Evolutionary conservation across 2,329 filamentous ascomycete species (phyloP), one percentile per base, ranked within the genome.

Genomic region (Aspergillus tubingensis): DNA sequence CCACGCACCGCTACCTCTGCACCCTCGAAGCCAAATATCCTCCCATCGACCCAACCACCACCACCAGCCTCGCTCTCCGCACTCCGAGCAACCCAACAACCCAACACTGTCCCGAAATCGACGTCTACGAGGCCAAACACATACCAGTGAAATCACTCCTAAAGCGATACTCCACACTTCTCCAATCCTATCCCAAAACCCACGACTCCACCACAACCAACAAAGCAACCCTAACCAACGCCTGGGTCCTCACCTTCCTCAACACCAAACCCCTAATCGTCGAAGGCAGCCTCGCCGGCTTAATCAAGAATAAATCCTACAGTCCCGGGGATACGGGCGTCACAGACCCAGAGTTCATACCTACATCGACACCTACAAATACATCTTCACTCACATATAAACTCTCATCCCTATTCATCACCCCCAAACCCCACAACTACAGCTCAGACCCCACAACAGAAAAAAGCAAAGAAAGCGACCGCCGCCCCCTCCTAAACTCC

Each of bases 21-120:
- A 41, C 61, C 8, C 67, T 74, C 0, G 70, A 74, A 61, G 44
- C 59, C 4, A 64, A 65, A 65, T 74, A 74, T 47, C 70, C 71
- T 30, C 54, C 60, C 13, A 58, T 67, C 5, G 61, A 67, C 5
- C 43, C 58, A 6, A 49, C 55, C 25, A 39, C 59, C 32, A 63
- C 62, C 21, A 67, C 61, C 13, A 74, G 70, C 54, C 27, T 27
- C 15, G 61, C 62, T 1, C 54, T 73, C 1, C 56, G 56, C 39
- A 65, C 62, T 3, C 66, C 71, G 1, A 7, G 5, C 2, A 54
- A 53, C 7, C 57, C 64, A n/a, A 11, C 23, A 5, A 67, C 58
- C 2, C 70, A 71, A 44, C 65, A 60, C 48, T 67, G 63, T 53
- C 59, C 69, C 13, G 66, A 70, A n/a, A 57, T 67, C 21, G 69